Evolutionary conservation across 176 grass and related monocot genomes (phyloP).

Genomic region (Aegilops bicornis): DNA sequence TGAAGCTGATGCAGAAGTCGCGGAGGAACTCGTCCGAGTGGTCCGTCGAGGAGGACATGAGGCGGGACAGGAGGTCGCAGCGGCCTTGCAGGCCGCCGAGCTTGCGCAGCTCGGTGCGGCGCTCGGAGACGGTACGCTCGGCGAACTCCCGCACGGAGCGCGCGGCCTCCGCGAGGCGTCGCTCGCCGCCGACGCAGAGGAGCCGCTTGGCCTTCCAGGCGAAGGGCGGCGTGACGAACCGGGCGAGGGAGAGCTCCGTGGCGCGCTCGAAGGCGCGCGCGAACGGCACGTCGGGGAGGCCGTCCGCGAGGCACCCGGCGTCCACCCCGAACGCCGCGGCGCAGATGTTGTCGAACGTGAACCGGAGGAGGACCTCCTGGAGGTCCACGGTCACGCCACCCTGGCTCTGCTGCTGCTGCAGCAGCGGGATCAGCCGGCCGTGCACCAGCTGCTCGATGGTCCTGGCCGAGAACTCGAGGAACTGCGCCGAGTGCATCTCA

Average conservation of each 20-base stretch:
- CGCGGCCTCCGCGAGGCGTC: slow-evolving; percentile 41
- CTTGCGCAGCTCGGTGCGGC: slow-evolving; percentile 52
- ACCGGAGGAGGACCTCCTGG: slow-evolving; percentile 82
- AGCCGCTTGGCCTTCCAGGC: slow-evolving; percentile 73
- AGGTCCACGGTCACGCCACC: slow-evolving; percentile 43
- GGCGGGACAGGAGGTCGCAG: slow-evolving; percentile 66
- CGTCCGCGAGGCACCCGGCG: slow-evolving; percentile 65
- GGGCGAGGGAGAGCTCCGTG: slow-evolving; percentile 61
- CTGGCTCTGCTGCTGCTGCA: not conserved
- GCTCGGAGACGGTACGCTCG: slow-evolving; percentile 53
- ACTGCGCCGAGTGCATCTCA: slow-evolving; percentile 86
- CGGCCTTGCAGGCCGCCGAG: slow-evolving; percentile 26
- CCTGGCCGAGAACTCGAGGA: slow-evolving; percentile 45
- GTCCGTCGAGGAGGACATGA: slow-evolving; percentile 28
- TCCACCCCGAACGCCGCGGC: slow-evolving; percentile 67
- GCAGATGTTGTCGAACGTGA: slow-evolving; percentile 95
- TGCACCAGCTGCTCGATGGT: slow-evolving; percentile 51
- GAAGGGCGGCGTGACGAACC: slow-evolving; percentile 79
- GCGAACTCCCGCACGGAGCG: slow-evolving; percentile 61
- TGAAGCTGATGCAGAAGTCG: slow-evolving; percentile 97
- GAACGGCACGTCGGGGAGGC: slow-evolving; percentile 76
- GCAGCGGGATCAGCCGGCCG: slow-evolving; percentile 43
- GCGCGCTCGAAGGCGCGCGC: slow-evolving; percentile 79
- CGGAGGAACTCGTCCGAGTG: slow-evolving; percentile 79
- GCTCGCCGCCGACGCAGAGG: slow-evolving; percentile 57